Evolutionary conservation across 2,329 filamentous ascomycete genomes (phyloP).

Genomic region (Hortaea werneckii): DNA sequence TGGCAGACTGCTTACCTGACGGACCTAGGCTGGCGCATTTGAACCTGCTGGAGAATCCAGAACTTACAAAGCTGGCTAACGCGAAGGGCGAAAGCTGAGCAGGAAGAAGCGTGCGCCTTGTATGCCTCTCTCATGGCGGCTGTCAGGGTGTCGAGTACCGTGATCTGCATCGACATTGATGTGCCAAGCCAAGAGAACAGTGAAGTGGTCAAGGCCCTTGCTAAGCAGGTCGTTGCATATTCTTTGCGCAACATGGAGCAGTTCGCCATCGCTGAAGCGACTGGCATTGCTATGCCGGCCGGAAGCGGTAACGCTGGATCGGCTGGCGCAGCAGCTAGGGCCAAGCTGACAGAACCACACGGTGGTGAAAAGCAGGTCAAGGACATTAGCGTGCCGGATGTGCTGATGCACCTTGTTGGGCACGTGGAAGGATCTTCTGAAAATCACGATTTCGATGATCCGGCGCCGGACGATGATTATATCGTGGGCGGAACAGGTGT

Average conservation of each 20-base stretch:
- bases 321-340: conserved; percentile 34
- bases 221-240: conserved; percentile 90
- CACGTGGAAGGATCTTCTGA: conserved; percentile 45
- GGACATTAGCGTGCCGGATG: conserved; percentile 61
- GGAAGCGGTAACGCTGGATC: neutral
- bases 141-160: conserved; percentile 67
- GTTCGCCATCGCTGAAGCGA: conserved; percentile 56
- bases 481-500: conserved; percentile 93
- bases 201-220: conserved; percentile 83
- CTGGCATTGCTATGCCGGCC: conserved; percentile 25
- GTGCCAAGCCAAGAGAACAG: conserved; percentile 71
- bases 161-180: conserved; percentile 88
- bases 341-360: conserved; percentile 32
- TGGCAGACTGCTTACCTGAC: conserved; percentile 85
- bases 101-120: conserved; percentile 88
- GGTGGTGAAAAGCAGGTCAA: conserved; percentile 41
- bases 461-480: conserved; percentile 82
- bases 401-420: conserved; percentile 78
- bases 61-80: conserved; percentile 58
- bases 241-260: conserved; percentile 84
- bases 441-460: conserved; percentile 51
- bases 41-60: conserved; percentile 72
- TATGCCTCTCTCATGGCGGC: conserved; percentile 88
- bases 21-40: conserved; percentile 72
- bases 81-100: conserved; percentile 66